phyloP scores from a whole-genome alignment of 192 early-diverging fungal species.

The Hyaloraphidium curvatum region DNA sequence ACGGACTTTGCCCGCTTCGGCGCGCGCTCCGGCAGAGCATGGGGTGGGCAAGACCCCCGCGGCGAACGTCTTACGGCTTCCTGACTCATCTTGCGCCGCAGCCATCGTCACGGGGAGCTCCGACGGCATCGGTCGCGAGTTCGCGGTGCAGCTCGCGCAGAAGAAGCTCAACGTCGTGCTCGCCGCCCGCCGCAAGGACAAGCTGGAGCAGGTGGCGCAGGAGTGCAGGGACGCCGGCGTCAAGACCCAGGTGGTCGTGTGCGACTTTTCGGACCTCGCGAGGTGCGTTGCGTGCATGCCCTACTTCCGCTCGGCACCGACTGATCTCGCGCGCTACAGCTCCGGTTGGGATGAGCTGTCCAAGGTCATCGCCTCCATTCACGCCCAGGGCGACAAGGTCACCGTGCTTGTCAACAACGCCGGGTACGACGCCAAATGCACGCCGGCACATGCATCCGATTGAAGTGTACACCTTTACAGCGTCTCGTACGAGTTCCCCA shows the following conservation, averaged over 20 bases:
- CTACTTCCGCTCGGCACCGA: no score
- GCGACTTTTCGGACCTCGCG: slow-evolving; percentile 61
- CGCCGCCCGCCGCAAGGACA: slow-evolving; percentile 58
- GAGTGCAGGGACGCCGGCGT: slow-evolving; percentile 38
- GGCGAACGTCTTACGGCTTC: no score
- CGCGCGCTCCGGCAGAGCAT: no score
- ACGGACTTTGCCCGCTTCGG: not conserved
- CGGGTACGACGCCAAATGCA: no score
- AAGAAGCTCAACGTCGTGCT: slow-evolving; percentile 68
- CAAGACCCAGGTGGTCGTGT: slow-evolving; percentile 40
- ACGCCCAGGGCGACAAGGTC: slow-evolving; percentile 34
- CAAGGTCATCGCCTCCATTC: no score
- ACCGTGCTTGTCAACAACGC: slow-evolving; percentile 77
- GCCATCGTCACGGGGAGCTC: slow-evolving; percentile 78
- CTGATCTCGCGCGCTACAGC: no score
- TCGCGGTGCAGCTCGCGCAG: slow-evolving; percentile 73
- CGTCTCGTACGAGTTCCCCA: slow-evolving; percentile 77
- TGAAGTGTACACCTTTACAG: no score
- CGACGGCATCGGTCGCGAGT: slow-evolving; percentile 90
- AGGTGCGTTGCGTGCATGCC: no score
- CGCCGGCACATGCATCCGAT: no score
- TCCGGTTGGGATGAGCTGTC: slow-evolving; percentile 36
- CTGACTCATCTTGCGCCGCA: no score
- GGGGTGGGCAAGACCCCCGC: no score
- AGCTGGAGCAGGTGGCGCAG: slow-evolving; percentile 50